A percentile compares a stretch with the other conserved stretches of the same genome.
phyloP scores from a whole-genome alignment of 371 early-diverging fungal species.

The Sanchytrium tribonematis region DNA sequence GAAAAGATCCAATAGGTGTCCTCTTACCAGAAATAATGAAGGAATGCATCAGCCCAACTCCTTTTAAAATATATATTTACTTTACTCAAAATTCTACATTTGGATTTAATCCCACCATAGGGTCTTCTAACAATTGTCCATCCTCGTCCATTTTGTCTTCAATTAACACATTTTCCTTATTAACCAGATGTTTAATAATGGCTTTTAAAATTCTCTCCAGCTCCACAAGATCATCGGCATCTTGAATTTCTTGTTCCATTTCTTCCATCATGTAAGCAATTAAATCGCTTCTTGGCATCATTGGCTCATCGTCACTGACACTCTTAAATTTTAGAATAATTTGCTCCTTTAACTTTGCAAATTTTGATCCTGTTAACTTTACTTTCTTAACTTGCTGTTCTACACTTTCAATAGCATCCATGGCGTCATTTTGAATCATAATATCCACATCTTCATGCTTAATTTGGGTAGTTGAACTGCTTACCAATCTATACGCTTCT shows the following conservation, averaged over 20 bases:
- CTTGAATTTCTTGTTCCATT: conserved; percentile 30
- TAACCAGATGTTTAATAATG: conserved; percentile 32
- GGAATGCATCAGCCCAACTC: not conserved
- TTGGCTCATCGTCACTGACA: conserved; percentile 3
- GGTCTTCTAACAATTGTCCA: not conserved
- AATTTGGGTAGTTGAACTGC: conserved; percentile 70
- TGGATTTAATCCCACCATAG: not conserved
- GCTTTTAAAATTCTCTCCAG: conserved; percentile 38
- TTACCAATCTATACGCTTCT: conserved; percentile 71
- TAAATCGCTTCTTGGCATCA: conserved; percentile 33
- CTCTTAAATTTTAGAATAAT: conserved; percentile 5
- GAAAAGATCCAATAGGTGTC: conserved; percentile 82
- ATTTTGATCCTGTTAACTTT: conserved; percentile 10
- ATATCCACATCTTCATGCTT: conserved; percentile 61
- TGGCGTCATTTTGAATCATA: conserved; percentile 5
- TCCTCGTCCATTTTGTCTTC: not conserved
- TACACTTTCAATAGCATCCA: conserved; percentile 3
- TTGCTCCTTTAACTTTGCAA: conserved; percentile 8
- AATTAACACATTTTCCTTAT: conserved; percentile 6
- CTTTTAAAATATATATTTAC: not conserved
- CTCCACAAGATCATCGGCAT: conserved; percentile 30
- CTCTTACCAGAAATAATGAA: conserved; percentile 50
- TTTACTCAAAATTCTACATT: not conserved
- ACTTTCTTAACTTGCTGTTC: conserved; percentile 9
- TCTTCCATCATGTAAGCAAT: conserved; percentile 47